These are phyloP conservation scores for Ceratobasidium sp. DNA, from an alignment of 1,284 basidiomycete genomes.

Conservation along the genomic window DNA sequence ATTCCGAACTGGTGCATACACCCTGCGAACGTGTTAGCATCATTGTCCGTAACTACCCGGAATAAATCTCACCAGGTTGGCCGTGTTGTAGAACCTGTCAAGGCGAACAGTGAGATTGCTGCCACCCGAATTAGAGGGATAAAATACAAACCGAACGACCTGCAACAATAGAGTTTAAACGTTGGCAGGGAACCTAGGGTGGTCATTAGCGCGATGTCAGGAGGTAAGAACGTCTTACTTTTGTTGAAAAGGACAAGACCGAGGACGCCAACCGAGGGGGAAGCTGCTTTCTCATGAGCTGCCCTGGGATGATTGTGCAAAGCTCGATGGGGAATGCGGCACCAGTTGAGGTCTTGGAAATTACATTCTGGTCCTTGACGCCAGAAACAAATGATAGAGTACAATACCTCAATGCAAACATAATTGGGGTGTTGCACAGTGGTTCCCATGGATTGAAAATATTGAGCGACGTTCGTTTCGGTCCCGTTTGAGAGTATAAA, in stretches of 20 bases:
- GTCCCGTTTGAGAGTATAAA: conserved; percentile 57
- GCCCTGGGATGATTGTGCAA: conserved; percentile 71
- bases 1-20: conserved; percentile 47
- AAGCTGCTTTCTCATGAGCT: conserved; percentile 78
- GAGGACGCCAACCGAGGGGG: conserved; percentile 67
- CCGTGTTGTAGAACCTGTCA: conserved; percentile 44
- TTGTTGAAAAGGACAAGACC: conserved; percentile 76
- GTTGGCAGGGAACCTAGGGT: conserved; percentile 24
- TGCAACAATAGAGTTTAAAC: conserved; percentile 28
- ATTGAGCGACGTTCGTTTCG: conserved; percentile 43
- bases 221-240: background rate
- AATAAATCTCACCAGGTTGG: conserved; percentile 27
- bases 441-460: conserved; percentile 37
- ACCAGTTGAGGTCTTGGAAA: too few species aligned
- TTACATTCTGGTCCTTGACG: background rate
- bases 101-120: too few species aligned
- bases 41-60: too few species aligned
- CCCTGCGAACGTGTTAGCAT: background rate
- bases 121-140: too few species aligned
- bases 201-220: background rate
- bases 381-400: background rate
- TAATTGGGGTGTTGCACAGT: conserved; percentile 34
- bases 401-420: conserved; percentile 44
- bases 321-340: conserved; percentile 68
- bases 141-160: conserved; percentile 4